Evolutionary conservation across 2,329 filamentous ascomycete species (phyloP), one percentile per base, ranked within the genome.

Genomic region (Arachnomyces sp.): DNA sequence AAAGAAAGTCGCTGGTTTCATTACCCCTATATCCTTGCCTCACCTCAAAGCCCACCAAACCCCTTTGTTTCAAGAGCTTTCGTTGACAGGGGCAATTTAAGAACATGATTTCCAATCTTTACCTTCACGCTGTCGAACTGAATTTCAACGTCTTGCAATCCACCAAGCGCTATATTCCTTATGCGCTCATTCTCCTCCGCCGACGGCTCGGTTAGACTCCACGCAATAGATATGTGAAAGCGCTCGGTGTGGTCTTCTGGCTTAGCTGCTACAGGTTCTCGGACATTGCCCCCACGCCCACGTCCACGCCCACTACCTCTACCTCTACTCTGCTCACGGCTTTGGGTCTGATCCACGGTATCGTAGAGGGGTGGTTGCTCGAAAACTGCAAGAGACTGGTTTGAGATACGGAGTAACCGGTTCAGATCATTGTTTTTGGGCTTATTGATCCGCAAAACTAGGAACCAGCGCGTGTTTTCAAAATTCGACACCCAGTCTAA

Each of bases 141-240:
- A 31, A 88, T 64, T 2, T 55, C 53, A 49, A 79, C 70, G 0
- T 52, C 54, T 7, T 47, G 52, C 8, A 76, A 39, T 6, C 43
- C 52, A 2, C 46, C 53, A 9, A 56, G 39, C 34, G 56, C 45
- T 18, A 60, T 45, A 7, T 28, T 28, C 11, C 45, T 38, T 15
- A 61, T 43, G 17, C 53, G 53, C 36, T 58, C 46, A 12, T 55
- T 52, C 11, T 73, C 53, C 28, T 72, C 67, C 2, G 64, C 43
- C 4, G 60, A 66, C 0, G 77, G 79, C 31, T 66, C 58, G 7
- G 68, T 61, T 46, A 90, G 71, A 1, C 76, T 82, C 92, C 90
- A 96, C 0, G 82, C 92, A 41, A 98, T 77, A 34, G 88, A 94
- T 44, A 96, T 67, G 61, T 98, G 92, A 55, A 95, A 95, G 15